These are phyloP conservation scores for Exserohilum turcica DNA, from an alignment of 2,329 filamentous ascomycete species.

Conservation along the genomic window DNA sequence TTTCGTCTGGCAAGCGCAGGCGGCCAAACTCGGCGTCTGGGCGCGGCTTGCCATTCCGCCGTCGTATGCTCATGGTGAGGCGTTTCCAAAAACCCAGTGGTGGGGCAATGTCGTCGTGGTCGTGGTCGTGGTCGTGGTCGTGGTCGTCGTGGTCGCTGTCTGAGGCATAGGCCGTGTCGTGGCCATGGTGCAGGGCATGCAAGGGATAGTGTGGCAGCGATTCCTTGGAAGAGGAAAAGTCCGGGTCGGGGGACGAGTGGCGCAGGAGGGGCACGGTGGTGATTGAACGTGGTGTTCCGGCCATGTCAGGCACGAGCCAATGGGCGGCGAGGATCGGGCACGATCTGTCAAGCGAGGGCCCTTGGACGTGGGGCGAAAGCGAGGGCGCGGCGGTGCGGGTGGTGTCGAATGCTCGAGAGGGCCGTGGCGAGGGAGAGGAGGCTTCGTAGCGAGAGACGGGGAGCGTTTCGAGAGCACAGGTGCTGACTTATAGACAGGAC, in stretches of 20 bases:
- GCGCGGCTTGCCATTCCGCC: slow-evolving; percentile 25
- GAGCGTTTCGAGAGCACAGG: no score
- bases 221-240: slow-evolving; percentile 17
- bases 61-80: slow-evolving; percentile 37
- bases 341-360: slow-evolving; percentile 3
- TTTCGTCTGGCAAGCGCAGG: slow-evolving; percentile 25
- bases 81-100: slow-evolving; percentile 31
- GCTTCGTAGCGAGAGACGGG: no score
- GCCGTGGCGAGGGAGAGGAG: background rate
- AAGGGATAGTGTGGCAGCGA: slow-evolving; percentile 24
- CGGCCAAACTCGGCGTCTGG: slow-evolving; percentile 17
- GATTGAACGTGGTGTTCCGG: slow-evolving; percentile 21
- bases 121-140: slow-evolving; percentile 18
- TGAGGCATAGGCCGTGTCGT: slow-evolving; percentile 21
- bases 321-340: slow-evolving; percentile 13
- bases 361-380: slow-evolving; percentile 9
- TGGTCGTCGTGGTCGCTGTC: slow-evolving; percentile 18
- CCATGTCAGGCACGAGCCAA: slow-evolving; percentile 36
- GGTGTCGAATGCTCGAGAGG: slow-evolving; percentile 1
- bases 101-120: slow-evolving; percentile 1
- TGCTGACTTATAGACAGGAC: no score
- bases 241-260: slow-evolving; percentile 24
- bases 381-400: no score
- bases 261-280: slow-evolving; percentile 29
- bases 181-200: slow-evolving; percentile 33